phyloP scores from a whole-genome alignment of 345 rosid genomes.

The Mercurialis annua region DNA sequence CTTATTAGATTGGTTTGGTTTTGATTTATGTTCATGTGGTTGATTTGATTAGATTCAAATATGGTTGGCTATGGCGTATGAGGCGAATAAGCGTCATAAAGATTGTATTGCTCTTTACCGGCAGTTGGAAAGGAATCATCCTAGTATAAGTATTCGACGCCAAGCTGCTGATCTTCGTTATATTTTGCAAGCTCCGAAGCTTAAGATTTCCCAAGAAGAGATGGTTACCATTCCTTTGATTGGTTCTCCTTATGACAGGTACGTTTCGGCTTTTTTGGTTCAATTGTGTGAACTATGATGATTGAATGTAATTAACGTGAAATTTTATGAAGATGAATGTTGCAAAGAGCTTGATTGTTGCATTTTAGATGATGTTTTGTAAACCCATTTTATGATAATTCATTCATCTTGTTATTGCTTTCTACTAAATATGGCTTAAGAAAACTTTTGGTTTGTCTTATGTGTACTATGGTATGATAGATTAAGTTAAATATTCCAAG shows the following conservation, averaged over 20 bases:
- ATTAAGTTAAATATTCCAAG: conserved; percentile 1
- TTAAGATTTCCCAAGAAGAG: conserved; percentile 87
- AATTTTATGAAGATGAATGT: not conserved
- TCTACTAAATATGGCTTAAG: not conserved
- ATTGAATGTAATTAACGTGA: not conserved
- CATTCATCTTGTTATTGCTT: not conserved
- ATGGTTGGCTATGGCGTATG: conserved; percentile 99
- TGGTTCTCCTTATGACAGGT: conserved; percentile 84
- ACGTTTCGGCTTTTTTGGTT: not conserved
- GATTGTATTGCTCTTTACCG: conserved; percentile 88
- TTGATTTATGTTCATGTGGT: not conserved
- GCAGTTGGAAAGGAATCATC: conserved; percentile 82
- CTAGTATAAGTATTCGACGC: conserved; percentile 72
- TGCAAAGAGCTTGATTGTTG: not conserved
- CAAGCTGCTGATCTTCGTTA: conserved; percentile 92
- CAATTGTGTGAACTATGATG: not conserved
- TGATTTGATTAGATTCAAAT: conserved; percentile 72
- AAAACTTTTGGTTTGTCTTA: not conserved
- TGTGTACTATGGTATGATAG: not conserved
- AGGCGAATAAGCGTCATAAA: conserved; percentile 78
- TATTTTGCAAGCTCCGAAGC: conserved; percentile 91
- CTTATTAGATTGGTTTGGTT: not conserved
- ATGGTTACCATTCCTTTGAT: conserved; percentile 82
- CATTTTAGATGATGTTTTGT: not conserved
- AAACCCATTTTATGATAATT: too few species aligned